Percentiles rank a stretch among this genome's conserved stretches.
These are phyloP conservation scores for Colletotrichum higginsianum DNA, from an alignment of 2,329 filamentous ascomycete species.

Conservation along the genomic window DNA sequence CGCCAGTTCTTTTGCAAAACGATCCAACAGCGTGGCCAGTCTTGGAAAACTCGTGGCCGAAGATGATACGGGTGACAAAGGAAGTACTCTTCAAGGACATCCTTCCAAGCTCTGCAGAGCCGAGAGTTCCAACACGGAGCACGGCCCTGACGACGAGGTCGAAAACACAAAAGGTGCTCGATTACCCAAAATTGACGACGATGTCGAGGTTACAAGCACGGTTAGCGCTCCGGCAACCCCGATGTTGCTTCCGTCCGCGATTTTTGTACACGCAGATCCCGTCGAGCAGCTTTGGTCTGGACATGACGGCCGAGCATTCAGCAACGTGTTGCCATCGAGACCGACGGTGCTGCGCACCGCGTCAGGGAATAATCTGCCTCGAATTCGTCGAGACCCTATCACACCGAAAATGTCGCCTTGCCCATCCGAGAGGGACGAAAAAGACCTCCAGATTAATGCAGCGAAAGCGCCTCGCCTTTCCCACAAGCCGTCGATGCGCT, in stretches of 20 bases:
- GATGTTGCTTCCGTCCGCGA: constrained; percentile 11
- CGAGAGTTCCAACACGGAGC: constrained; percentile 23
- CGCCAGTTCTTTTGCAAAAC: constrained; percentile 81
- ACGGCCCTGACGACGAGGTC: constrained; percentile 24
- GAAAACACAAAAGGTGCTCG: constrained; percentile 40
- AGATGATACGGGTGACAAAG: constrained; percentile 47
- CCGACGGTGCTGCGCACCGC: constrained; percentile 42
- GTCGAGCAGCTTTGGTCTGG: constrained; percentile 15
- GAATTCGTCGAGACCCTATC: constrained; percentile 41
- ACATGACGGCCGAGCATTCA: constrained; percentile 1
- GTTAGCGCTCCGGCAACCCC: constrained; percentile 38
- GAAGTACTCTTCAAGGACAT: constrained; percentile 14
- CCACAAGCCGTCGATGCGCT: constrained; percentile 52
- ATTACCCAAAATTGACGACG: constrained; percentile 48
- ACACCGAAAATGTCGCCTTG: constrained; percentile 44
- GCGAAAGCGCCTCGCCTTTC: constrained; percentile 34
- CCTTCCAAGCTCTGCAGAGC: constrained; percentile 22
- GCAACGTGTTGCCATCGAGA: constrained; percentile 13
- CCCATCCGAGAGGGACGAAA: constrained; percentile 49
- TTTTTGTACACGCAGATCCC: constrained; percentile 30
- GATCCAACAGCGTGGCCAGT: constrained; percentile 71
- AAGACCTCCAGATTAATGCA: constrained; percentile 45
- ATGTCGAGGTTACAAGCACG: constrained; percentile 44
- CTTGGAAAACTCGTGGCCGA: constrained; percentile 49
- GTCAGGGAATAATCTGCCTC: constrained; percentile 46